A percentile compares a stretch with the other conserved stretches of the same genome.
These are phyloP conservation scores for Globisporangium okanoganense DNA, from an alignment of 352 stramenopile species.

Conservation along the genomic window DNA sequence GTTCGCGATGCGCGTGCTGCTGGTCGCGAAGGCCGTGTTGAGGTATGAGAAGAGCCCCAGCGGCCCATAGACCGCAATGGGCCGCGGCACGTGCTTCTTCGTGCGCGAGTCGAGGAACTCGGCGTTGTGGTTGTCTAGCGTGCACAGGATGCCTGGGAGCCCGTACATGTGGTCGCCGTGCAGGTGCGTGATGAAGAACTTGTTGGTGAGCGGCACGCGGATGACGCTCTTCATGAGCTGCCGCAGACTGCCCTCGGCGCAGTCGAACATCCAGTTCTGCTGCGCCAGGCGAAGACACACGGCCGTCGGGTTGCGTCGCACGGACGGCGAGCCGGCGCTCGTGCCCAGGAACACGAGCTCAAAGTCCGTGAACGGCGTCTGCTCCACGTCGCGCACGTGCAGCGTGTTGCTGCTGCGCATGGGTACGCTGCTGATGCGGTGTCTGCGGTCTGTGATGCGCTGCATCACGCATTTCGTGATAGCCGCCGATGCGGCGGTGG, in stretches of 20 bases:
- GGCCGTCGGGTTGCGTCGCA: constrained; percentile 57
- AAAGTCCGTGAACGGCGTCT: constrained; percentile 76
- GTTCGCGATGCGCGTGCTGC: constrained; percentile 65
- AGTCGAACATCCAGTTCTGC: constrained; percentile 88
- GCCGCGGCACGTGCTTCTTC: constrained; percentile 33
- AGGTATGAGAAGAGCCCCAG: constrained; percentile 75
- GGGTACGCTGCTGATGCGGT: constrained; percentile 41
- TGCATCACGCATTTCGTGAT: constrained; percentile 20
- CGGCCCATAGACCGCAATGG: constrained; percentile 76
- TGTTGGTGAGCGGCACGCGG: constrained; percentile 66
- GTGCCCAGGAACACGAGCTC: constrained; percentile 83
- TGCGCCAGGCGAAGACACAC: constrained; percentile 61
- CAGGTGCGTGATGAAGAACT: constrained; percentile 85
- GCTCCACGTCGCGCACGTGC: constrained; percentile 20
- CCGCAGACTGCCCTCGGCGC: constrained; percentile 70
- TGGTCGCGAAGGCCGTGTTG: constrained; percentile 64
- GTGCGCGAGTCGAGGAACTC: constrained; percentile 54
- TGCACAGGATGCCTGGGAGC: constrained; percentile 77
- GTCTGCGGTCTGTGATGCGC: constrained; percentile 37
- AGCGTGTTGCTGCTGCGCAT: constrained; percentile 58
- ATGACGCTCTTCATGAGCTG: constrained; percentile 82
- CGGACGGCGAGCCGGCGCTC: constrained; percentile 66
- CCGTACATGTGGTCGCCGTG: constrained; percentile 87
- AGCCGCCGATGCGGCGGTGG: constrained; percentile 10
- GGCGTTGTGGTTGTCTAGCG: constrained; percentile 75